Evolutionary conservation across 257 asterid species (phyloP), one percentile per base, ranked within the genome.

Genomic region (Verbascum thapsus): DNA sequence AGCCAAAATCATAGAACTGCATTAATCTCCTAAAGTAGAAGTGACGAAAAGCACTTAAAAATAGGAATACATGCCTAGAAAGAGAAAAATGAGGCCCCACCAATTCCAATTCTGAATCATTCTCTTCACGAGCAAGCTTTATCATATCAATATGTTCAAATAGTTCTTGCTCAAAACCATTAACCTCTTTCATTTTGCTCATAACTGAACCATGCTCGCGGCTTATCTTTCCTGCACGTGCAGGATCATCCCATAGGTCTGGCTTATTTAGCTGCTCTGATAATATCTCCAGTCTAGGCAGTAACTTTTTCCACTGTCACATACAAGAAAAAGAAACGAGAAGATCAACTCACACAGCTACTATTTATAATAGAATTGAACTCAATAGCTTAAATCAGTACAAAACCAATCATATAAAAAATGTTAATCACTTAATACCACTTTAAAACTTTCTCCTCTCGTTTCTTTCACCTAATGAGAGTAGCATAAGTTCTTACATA

Each of bases 141-240:
- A 94, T 81, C 96, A 94, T 94, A 71, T 90, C 97, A 63, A 94
- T 78, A 76, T 94, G 95, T 71, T 87, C 97, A 65, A 87, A 81
- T 18, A 94, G 78, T 47, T 90, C 82, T 76, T 83, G 87, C 75
- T 94, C 95, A 64, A 87, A 79, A 48, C 74, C 75, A 77, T 72
- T 81, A 63, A 90, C 95, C 72, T 71, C 95, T 66, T 86, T 85
- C 74, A 90, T 74, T 76, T 85, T 94, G 6, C 91, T 82, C 78
- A 85, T 73, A 55, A 90, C 78, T 9, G 86, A 79, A 68, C 97
- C 97, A 44, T 87, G 95, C 72, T 94, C 97, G 9, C 95, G 90
- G 67, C 97, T 94, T 77, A 90, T 83, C 75, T 87, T 90, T 74
- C 95, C 95, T 0, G 97, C 99, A 37, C 26, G 83, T 20, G 74